These are phyloP conservation scores for Pseudisothecium myosuroides DNA, from an alignment of 225 moss, liverwort and hornwort species.

Conservation along the genomic window DNA sequence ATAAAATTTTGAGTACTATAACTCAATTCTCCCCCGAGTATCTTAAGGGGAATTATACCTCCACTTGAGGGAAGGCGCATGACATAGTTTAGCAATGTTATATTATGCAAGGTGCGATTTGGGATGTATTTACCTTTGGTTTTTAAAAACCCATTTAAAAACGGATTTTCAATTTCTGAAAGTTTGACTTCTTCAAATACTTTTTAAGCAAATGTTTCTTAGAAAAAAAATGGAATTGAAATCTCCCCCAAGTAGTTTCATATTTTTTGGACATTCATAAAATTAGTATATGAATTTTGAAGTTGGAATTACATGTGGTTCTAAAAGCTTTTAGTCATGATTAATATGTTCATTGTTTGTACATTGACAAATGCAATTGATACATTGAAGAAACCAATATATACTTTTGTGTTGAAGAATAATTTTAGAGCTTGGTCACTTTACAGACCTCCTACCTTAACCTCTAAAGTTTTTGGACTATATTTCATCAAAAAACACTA, in stretches of 20 bases:
- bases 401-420: background rate
- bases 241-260: background rate
- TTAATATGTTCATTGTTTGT: background rate
- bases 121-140: background rate
- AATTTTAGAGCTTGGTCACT: background rate
- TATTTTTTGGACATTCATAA: background rate
- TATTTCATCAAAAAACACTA: too few species aligned
- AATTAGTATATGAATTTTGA: background rate
- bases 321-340: background rate
- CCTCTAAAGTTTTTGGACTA: too few species aligned
- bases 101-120: too few species aligned
- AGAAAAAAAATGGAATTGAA: background rate
- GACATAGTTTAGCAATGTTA: too few species aligned
- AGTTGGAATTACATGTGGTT: background rate
- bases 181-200: background rate
- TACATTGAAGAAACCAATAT: background rate
- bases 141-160: background rate
- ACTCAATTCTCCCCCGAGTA: too few species aligned
- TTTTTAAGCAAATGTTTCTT: background rate
- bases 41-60: too few species aligned
- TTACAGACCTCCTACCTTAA: background rate
- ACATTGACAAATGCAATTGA: background rate
- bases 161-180: background rate
- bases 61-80: too few species aligned
- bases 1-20: too few species aligned